phyloP scores from a whole-genome alignment of 139 green algal species.

The Auxenochlorella pyrenoidosa region DNA sequence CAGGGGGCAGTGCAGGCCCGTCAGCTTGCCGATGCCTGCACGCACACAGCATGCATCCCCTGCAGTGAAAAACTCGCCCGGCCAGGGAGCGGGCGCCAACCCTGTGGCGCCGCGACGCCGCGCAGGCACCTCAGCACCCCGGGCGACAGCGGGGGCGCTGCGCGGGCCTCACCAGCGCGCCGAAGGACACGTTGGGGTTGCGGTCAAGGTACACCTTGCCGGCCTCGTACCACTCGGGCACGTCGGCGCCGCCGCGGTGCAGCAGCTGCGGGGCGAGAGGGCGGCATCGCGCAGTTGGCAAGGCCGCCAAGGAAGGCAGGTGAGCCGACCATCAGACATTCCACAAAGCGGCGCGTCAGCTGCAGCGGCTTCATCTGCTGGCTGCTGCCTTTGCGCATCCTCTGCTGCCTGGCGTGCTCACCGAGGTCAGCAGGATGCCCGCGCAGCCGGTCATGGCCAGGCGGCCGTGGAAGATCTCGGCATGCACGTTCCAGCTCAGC shows the following conservation, averaged over 20 bases:
- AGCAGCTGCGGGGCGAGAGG: constrained; percentile 8
- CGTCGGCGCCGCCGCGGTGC: constrained; percentile 41
- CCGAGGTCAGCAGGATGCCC: constrained; percentile 52
- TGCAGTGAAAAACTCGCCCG: too few relatives aligned
- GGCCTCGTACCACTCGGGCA: constrained; percentile 81
- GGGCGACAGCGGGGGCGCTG: too few relatives aligned
- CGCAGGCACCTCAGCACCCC: too few relatives aligned
- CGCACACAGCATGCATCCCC: too few relatives aligned
- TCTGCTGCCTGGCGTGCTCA: not conserved
- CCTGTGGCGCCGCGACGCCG: too few relatives aligned
- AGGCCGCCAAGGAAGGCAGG: too few relatives aligned
- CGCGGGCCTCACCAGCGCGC: constrained; percentile 51
- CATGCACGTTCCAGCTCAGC: constrained; percentile 64
- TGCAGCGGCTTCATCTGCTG: not conserved
- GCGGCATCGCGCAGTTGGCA: not conserved
- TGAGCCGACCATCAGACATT: too few relatives aligned
- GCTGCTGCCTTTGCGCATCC: not conserved
- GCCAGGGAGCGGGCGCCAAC: too few relatives aligned
- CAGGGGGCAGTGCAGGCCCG: too few relatives aligned
- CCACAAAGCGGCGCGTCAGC: too few relatives aligned
- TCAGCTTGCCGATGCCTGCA: not conserved
- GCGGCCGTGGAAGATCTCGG: constrained; percentile 63
- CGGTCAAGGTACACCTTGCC: constrained; percentile 75
- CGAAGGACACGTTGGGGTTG: constrained; percentile 71
- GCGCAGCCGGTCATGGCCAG: constrained; percentile 62